Evolutionary conservation across 2,329 filamentous ascomycete genomes (phyloP), one percentile per base, ranked within the genome.

Genomic region (Hypoxylon rubiginosum): DNA sequence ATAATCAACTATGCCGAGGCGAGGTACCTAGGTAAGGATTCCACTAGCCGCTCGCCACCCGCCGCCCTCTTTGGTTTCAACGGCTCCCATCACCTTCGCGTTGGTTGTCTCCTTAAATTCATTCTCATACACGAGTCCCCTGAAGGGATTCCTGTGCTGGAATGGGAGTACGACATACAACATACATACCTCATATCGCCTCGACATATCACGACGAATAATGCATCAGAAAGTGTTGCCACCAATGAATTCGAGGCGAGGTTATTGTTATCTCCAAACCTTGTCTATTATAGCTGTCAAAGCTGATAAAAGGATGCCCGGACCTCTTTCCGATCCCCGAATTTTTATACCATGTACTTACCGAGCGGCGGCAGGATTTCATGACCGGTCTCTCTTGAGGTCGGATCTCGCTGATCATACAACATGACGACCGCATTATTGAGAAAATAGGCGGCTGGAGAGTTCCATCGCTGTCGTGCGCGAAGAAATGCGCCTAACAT

Each of bases 361-460:
- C 28, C 52, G 36, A 56, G 52, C 30, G 28, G 56, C 51, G 41
- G 53, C 48, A 65, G 53, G 51, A 64, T 57, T 56, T 34, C 45
- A 24, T 43, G 30, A 52, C 28, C 41, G n/a, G 21, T 24, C 4
- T 24, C 21, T 53, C 58, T 51, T 53, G 9, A 48, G 55, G 30
- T 58, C 48, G 36, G 45, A 55, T 60, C 36, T 10, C 24, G 63
- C 59, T 61, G 59, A 68, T 68, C 66, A 66, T 66, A 58, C 48
- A 62, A 66, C 54, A 28, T 58, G 39, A 45, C 24, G n/a, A 43
- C 9, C 41, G 21, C 10, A 30, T 45, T 51, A 51, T 59, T 28
- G 1, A 30, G 49, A 39, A 36, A 58, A 43, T 15, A 48, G 30
- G 30, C 32, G 41, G 46, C 46, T 49, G 36, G 28, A 53, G 39